These are phyloP conservation scores for Jackrogersella minutella DNA, from an alignment of 495 filamentous ascomycete genomes.

Conservation along the genomic window DNA sequence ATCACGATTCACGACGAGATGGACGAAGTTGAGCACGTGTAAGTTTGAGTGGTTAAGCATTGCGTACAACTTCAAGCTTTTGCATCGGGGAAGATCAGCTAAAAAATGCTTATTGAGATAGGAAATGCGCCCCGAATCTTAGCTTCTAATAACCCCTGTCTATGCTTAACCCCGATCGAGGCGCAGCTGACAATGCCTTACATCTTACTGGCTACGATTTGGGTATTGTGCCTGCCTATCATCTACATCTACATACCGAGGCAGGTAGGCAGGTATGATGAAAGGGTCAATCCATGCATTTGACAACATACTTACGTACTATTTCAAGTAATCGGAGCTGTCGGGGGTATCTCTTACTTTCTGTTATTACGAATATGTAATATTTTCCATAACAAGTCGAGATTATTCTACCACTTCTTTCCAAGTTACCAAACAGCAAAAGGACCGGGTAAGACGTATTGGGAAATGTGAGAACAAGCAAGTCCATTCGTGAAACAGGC, in stretches of 20 bases:
- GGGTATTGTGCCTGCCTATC: background rate
- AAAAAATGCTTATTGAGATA: conserved; percentile 18
- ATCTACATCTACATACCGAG: no score
- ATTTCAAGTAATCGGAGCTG: no score
- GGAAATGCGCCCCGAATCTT: no score
- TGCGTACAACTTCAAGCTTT: no score
- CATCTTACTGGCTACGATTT: conserved; percentile 7
- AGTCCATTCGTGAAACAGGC: background rate
- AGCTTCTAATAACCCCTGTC: background rate
- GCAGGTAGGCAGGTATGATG: no score
- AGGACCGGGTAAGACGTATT: no score
- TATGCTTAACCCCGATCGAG: background rate
- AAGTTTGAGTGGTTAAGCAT: conserved; percentile 35
- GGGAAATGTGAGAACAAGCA: conserved; percentile 12
- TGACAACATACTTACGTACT: conserved; percentile 5
- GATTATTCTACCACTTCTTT: background rate
- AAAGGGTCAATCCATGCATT: background rate
- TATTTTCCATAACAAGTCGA: no score
- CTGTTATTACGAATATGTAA: no score
- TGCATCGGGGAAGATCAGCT: conserved; percentile 1
- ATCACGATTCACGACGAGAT: no score
- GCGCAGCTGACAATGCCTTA: conserved; percentile 18
- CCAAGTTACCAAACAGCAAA: no score
- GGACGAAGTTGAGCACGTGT: conserved; percentile 37
- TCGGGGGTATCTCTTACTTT: no score